Conservation (phyloP, 176 grass and related monocot genomes). For the Canna indica region DNA sequence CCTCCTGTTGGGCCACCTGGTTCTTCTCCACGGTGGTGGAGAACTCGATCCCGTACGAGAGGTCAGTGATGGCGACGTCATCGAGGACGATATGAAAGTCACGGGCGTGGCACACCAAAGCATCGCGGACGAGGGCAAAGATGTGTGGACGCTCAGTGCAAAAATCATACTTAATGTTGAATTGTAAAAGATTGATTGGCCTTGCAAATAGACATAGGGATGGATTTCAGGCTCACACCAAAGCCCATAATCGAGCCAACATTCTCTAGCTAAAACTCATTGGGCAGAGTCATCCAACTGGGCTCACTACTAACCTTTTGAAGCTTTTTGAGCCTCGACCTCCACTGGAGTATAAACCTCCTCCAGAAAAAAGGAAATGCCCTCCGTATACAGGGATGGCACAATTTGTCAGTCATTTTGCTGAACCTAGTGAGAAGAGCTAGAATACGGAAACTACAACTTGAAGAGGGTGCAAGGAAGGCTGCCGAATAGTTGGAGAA, state of each 20-base stretch:
- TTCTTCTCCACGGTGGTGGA: constrained; percentile 98
- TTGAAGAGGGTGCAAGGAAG: constrained; percentile 64
- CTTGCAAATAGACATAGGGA: too few relatives aligned
- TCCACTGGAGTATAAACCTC: constrained; percentile 66
- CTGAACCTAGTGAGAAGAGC: constrained; percentile 53
- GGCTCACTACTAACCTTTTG: constrained; percentile 74
- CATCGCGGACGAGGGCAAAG: constrained; percentile 81
- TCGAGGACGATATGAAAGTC: constrained; percentile 99
- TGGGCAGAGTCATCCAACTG: constrained; percentile 76
- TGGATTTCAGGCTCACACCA: constrained; percentile 59
- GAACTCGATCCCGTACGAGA: constrained; percentile 89
- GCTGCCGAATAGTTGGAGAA: constrained; percentile 60
- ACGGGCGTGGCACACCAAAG: constrained; percentile 66
- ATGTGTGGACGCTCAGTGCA: constrained; percentile 80
- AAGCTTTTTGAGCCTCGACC: constrained; percentile 86
- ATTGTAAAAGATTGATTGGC: too few relatives aligned
- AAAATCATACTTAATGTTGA: too few relatives aligned
- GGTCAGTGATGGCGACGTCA: constrained; percentile 97
- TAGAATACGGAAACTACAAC: constrained; percentile 41
- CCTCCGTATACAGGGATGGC: constrained; percentile 56
- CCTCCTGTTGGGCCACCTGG: constrained; percentile 99
- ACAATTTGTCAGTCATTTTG: constrained; percentile 45
- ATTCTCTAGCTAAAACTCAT: constrained; percentile 86
- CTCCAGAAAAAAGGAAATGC: constrained; percentile 59
- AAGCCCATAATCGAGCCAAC: constrained; percentile 67